These are phyloP conservation scores for Micractinium conductrix DNA, from an alignment of 139 green algal species.

Conservation along the genomic window DNA sequence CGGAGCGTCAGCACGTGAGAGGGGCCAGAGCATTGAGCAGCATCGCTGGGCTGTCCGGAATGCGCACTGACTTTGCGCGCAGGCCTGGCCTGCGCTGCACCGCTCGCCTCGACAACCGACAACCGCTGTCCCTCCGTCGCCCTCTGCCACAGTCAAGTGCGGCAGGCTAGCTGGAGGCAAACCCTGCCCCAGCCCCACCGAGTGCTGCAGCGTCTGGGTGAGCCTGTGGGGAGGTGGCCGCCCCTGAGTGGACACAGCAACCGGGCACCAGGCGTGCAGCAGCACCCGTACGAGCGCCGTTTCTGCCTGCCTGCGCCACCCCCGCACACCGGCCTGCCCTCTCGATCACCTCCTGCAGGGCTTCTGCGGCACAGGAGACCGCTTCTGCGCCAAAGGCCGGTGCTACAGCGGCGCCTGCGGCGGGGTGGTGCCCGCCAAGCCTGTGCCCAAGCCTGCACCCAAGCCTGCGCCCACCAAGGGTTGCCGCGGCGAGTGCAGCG, in stretches of 20 bases:
- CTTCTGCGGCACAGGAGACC: not conserved
- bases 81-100: too few relatives aligned
- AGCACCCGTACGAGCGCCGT: too few relatives aligned
- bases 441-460: not conserved
- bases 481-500: not conserved
- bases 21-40: too few relatives aligned
- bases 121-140: too few relatives aligned
- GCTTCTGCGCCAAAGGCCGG: not conserved
- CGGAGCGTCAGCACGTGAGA: not conserved
- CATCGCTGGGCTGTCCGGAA: not conserved
- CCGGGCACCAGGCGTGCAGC: too few relatives aligned
- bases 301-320: too few relatives aligned
- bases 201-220: constrained; percentile 14
- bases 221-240: not conserved
- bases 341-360: not conserved
- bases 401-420: constrained; percentile 1
- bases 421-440: too few relatives aligned
- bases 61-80: not conserved
- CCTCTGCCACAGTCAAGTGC: not conserved
- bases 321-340: too few relatives aligned
- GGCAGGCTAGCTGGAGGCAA: not conserved
- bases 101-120: too few relatives aligned
- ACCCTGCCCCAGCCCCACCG: not conserved
- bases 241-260: too few relatives aligned
- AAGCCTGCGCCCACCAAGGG: not conserved